Evolutionary conservation across 371 early-diverging fungal species (phyloP).

Genomic region (Amoeboradix gromovi): DNA sequence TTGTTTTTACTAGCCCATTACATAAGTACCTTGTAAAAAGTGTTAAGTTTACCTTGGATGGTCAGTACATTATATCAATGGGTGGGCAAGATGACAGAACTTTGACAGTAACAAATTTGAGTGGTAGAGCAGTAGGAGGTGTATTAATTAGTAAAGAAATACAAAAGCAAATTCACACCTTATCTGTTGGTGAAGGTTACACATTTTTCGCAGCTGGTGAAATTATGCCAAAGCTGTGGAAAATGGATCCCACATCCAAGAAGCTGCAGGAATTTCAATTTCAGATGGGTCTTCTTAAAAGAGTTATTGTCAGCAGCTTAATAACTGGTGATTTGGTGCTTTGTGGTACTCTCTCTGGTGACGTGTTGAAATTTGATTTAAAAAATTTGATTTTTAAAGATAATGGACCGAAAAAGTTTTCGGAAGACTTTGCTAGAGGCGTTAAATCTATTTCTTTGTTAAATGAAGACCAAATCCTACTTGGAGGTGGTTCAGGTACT

Average conservation of each 20-base stretch:
- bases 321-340: background rate
- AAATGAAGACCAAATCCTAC: background rate
- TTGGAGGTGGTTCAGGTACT: background rate
- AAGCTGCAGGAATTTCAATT: background rate
- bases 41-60: background rate
- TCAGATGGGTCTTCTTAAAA: background rate
- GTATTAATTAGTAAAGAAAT: background rate
- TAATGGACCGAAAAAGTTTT: background rate
- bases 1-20: background rate
- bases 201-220: background rate
- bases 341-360: background rate
- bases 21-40: background rate
- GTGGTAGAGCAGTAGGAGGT: background rate
- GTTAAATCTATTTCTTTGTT: background rate
- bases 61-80: background rate
- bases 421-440: background rate
- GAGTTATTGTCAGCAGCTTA: background rate
- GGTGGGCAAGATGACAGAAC: background rate
- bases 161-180: background rate
- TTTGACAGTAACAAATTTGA: background rate
- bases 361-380: background rate
- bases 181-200: background rate
- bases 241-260: background rate
- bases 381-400: background rate
- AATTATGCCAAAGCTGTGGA: background rate